phyloP scores from a whole-genome alignment of 176 grass and related monocot species.

The Lolium rigidum region DNA sequence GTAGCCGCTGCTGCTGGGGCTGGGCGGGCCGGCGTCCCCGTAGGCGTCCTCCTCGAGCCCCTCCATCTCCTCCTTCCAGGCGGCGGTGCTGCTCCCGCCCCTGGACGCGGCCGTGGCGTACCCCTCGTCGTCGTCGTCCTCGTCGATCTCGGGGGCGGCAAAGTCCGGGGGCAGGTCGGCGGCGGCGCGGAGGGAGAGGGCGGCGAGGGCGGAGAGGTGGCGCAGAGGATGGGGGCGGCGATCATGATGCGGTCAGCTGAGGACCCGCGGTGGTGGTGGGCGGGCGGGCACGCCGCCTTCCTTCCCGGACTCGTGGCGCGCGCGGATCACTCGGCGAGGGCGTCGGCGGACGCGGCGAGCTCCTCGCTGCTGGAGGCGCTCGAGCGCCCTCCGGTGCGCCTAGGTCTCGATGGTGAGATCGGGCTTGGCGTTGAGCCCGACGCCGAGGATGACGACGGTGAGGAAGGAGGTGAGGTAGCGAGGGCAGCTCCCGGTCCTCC shows the following conservation, averaged over 20 bases:
- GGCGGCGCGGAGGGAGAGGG: conserved; percentile 48
- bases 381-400: conserved; percentile 94
- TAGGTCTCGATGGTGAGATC: conserved; percentile 97
- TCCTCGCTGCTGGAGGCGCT: conserved; percentile 93
- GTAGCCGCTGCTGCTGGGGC: conserved; percentile 91
- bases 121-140: conserved; percentile 37
- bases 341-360: conserved; percentile 42
- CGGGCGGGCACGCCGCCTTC: too few relatives aligned
- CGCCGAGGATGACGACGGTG: conserved; percentile 96
- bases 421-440: conserved; percentile 95
- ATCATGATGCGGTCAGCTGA: too few relatives aligned
- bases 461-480: conserved; percentile 97
- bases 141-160: conserved; percentile 15
- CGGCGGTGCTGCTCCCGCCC: conserved; percentile 44
- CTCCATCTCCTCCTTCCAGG: conserved; percentile 43
- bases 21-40: conserved; percentile 56
- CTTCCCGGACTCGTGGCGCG: too few relatives aligned
- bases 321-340: conserved; percentile 61
- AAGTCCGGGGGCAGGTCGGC: conserved; percentile 40
- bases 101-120: conserved; percentile 56
- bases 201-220: conserved; percentile 16
- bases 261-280: too few relatives aligned
- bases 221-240: too few relatives aligned
- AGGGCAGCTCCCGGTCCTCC: conserved; percentile 97
- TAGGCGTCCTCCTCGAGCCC: conserved; percentile 42